phyloP scores from a whole-genome alignment of 2,329 filamentous ascomycete genomes.

The Dactylellina parvicollis region DNA sequence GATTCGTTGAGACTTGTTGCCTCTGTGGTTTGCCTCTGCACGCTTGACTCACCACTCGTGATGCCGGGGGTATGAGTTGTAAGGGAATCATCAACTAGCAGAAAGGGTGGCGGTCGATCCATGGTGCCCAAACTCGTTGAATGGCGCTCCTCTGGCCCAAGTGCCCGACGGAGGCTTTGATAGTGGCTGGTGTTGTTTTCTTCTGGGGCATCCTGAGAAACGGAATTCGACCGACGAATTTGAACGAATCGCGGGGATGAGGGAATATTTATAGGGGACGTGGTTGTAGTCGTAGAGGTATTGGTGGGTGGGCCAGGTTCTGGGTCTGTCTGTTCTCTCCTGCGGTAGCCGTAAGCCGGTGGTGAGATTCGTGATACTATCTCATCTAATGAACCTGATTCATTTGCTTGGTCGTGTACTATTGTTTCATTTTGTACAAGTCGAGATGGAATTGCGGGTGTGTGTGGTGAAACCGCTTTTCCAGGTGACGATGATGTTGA shows the following conservation, averaged over 20 bases:
- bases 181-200: constrained; percentile 36
- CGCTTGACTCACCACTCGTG: constrained; percentile 50
- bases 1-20: constrained; percentile 31
- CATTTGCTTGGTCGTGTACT: constrained; percentile 31
- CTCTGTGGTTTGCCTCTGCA: constrained; percentile 28
- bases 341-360: constrained; percentile 20
- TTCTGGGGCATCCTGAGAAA: constrained; percentile 53
- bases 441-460: constrained; percentile 91
- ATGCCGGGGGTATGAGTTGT: constrained; percentile 54
- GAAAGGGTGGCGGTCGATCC: constrained; percentile 53
- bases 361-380: constrained; percentile 40
- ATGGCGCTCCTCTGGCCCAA: constrained; percentile 51
- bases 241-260: constrained; percentile 56
- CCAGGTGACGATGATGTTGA: constrained; percentile 89
- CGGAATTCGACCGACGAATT: constrained; percentile 56
- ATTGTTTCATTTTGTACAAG: constrained; percentile 62
- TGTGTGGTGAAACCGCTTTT: constrained; percentile 90
- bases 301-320: constrained; percentile 17
- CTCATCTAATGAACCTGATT: constrained; percentile 36
- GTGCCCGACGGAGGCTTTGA: constrained; percentile 51
- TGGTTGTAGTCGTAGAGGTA: constrained; percentile 54
- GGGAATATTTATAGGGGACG: constrained; percentile 58
- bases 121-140: constrained; percentile 55
- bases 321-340: constrained; percentile 36
- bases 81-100: constrained; percentile 54